These are phyloP conservation scores for Colletotrichum sp. DNA, from an alignment of 2,329 filamentous ascomycete species.

Conservation along the genomic window DNA sequence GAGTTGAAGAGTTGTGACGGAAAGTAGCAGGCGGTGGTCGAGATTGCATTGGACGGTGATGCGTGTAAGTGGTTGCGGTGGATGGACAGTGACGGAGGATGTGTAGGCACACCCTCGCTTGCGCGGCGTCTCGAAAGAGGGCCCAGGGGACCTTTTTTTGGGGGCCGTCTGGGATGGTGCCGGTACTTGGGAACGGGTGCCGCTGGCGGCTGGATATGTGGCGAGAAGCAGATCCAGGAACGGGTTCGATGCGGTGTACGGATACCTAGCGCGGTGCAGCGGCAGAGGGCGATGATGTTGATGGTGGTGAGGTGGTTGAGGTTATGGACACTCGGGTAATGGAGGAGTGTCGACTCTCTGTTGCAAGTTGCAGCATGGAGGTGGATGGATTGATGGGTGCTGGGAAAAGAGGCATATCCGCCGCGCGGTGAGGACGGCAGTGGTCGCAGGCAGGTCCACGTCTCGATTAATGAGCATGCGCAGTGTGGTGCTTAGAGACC, in stretches of 20 bases:
- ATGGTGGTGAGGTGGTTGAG: background rate
- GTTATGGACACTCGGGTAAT: background rate
- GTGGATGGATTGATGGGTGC: background rate
- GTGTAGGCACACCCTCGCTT: background rate
- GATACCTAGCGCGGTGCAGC: background rate
- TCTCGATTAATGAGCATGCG: background rate
- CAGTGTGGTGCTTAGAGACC: background rate
- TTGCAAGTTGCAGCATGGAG: too few species aligned
- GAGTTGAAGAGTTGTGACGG: background rate
- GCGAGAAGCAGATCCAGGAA: constrained; percentile 9
- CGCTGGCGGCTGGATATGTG: background rate
- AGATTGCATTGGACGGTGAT: background rate
- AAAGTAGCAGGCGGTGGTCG: background rate
- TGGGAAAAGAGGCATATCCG: background rate
- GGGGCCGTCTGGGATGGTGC: constrained; percentile 1
- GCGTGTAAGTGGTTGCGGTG: constrained; percentile 9
- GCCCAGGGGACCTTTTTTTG: background rate
- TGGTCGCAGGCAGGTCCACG: background rate
- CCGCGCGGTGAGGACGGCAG: background rate
- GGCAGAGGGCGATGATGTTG: background rate
- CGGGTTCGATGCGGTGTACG: background rate
- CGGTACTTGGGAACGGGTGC: background rate
- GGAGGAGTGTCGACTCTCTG: too few species aligned
- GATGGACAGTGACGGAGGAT: background rate
- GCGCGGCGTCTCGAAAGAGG: background rate